These are phyloP conservation scores for Penstemon davidsonii DNA, from an alignment of 257 asterid genomes.

Conservation along the genomic window DNA sequence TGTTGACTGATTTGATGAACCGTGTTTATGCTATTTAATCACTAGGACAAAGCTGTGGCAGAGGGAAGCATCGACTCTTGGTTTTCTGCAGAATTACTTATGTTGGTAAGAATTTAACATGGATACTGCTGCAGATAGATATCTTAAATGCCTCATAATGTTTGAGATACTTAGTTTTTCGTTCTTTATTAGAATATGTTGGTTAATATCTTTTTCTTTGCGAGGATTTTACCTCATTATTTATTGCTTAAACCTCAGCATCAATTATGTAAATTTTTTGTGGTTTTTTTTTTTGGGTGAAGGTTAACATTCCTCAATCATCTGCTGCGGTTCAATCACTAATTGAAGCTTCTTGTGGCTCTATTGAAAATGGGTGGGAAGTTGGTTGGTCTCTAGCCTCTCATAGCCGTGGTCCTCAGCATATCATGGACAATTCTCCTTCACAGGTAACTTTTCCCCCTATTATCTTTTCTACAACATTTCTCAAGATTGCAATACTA, in stretches of 20 bases:
- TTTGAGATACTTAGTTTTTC: slow-evolving; percentile 4
- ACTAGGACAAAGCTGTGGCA: slow-evolving; percentile 51
- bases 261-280: slow-evolving; percentile 28
- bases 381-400: slow-evolving; percentile 98
- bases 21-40: slow-evolving; percentile 27
- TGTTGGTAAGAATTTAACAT: slow-evolving; percentile 47
- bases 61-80: slow-evolving; percentile 54
- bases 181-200: slow-evolving; percentile 3
- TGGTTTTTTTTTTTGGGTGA: slow-evolving; percentile 11
- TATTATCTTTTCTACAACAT: slow-evolving; percentile 3
- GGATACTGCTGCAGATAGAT: slow-evolving; percentile 14
- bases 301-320: slow-evolving; percentile 80
- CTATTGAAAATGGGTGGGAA: slow-evolving; percentile 84
- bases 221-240: slow-evolving; percentile 8
- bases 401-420: slow-evolving; percentile 61
- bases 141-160: slow-evolving; percentile 17
- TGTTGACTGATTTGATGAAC: slow-evolving; percentile 20
- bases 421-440: slow-evolving; percentile 39
- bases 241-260: slow-evolving; percentile 14
- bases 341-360: slow-evolving; percentile 82
- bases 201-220: slow-evolving; percentile 2
- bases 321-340: slow-evolving; percentile 82
- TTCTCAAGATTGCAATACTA: not conserved
- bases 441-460: slow-evolving; percentile 48
- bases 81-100: slow-evolving; percentile 71